Evolutionary conservation across 2,329 filamentous ascomycete species (phyloP), one percentile per base, ranked within the genome.

Genomic region (Exophiala calicioides): DNA sequence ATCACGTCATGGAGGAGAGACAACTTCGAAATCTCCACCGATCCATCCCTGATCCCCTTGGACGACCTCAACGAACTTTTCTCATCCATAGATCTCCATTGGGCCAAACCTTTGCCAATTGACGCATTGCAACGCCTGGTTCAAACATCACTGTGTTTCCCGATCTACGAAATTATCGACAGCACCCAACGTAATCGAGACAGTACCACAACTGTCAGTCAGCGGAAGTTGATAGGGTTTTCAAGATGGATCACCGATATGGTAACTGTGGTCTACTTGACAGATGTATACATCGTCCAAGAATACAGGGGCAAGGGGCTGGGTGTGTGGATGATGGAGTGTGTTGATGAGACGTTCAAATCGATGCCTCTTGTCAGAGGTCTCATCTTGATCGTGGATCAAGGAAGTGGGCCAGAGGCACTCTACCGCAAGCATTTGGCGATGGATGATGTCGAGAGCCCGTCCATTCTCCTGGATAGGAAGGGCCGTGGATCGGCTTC

Each of bases 201-300:
- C 47, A 13, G 20, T 47, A 4, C 45, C 21, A 18, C 8, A 18
- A 30, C 4, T 16, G 15, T n/a, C 9, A 40, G 7, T 19, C 19
- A 52, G 6, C 36, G 37, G 7, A 36, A 23, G 23, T 19, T 55
- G 30, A 47, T 85, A 35, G 81, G 81, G 1, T 72, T 84, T 45
- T 76, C 75, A 1, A 73, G 85, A 26, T 64, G 86, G 19, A 69
- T 88, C 37, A 89, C 85, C 5, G 86, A 89, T 65, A 76, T 79
- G 58, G 75, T 81, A 32, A 85, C 84, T 0, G 80, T 87, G 56
- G 82, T 77, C 19, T 89, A 86, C 58, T 65, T 85, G 30, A 84
- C 84, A 19, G 85, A 88, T 59, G 80, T 87, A 16, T 88, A 85
- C 63, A 70, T 88, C 18, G 62, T 80, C 2, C 70, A 76, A 0